phyloP scores from a whole-genome alignment of 768 basidiomycete genomes.

The Boletus sp. region DNA sequence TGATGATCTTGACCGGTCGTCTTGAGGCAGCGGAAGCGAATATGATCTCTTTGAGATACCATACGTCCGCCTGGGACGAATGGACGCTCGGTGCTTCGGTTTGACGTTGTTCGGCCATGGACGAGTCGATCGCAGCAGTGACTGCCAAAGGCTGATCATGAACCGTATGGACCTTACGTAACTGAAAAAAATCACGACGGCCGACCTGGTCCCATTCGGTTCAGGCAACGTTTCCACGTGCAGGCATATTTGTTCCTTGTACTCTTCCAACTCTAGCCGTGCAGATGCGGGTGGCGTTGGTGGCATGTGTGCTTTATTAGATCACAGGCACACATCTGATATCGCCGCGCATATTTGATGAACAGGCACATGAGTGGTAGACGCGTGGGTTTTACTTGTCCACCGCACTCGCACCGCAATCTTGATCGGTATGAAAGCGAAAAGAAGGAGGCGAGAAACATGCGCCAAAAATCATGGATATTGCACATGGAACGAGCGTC shows the following conservation, averaged over 20 bases:
- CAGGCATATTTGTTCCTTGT: no score
- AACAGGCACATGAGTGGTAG: neutral
- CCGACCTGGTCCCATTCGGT: no score
- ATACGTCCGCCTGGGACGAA: constrained; percentile 51
- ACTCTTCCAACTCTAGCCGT: no score
- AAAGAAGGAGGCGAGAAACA: neutral
- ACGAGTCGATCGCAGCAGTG: neutral
- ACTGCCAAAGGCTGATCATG: no score
- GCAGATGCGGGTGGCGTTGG: no score
- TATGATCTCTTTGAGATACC: constrained; percentile 70
- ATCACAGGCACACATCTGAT: neutral
- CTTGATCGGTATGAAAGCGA: neutral
- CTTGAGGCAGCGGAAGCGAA: constrained; percentile 40
- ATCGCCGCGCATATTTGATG: neutral
- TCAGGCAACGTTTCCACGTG: no score
- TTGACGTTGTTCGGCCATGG: constrained; percentile 19
- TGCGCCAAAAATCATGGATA: neutral
- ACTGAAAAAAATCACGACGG: neutral
- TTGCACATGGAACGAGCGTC: neutral
- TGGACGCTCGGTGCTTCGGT: constrained; percentile 16
- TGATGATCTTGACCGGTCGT: constrained; percentile 59
- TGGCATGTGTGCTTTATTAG: no score
- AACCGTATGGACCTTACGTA: neutral
- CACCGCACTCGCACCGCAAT: neutral
- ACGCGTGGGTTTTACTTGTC: no score